phyloP scores from a whole-genome alignment of 2,329 filamentous ascomycete species.

The Aspergillus sp. region DNA sequence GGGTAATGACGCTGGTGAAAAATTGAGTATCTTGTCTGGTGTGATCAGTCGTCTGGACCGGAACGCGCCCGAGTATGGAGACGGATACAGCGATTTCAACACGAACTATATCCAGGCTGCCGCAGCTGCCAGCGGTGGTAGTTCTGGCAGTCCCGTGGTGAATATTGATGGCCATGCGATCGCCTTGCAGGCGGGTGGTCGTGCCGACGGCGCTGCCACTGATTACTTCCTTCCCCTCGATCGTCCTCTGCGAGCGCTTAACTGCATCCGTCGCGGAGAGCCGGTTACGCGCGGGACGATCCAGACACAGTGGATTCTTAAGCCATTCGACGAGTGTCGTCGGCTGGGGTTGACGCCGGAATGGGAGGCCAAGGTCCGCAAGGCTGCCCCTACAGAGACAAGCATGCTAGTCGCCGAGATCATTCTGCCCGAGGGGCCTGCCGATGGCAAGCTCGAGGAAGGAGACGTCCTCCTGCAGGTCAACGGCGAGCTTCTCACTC shows the following conservation, averaged over 20 bases:
- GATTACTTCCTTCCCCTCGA: conserved; percentile 97
- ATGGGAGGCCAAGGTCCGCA: conserved; percentile 82
- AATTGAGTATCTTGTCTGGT: conserved; percentile 94
- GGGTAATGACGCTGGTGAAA: conserved; percentile 97
- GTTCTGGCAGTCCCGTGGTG: conserved; percentile 96
- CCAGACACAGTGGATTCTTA: conserved; percentile 94
- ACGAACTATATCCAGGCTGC: conserved; percentile 97
- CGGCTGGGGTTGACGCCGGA: conserved; percentile 79
- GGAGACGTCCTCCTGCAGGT: conserved; percentile 92
- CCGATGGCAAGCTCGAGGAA: conserved; percentile 82
- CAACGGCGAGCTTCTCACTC: conserved; percentile 87
- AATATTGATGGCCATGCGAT: conserved; percentile 92
- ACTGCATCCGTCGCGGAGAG: conserved; percentile 75
- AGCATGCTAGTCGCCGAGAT: conserved; percentile 98
- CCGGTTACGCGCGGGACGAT: conserved; percentile 90
- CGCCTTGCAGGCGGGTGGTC: conserved; percentile 88
- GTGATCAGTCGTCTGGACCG: conserved; percentile 94
- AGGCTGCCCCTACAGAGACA: conserved; percentile 85
- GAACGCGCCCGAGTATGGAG: conserved; percentile 96
- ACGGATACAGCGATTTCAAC: conserved; percentile 97
- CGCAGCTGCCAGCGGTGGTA: conserved; percentile 92
- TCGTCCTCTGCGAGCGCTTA: conserved; percentile 79
- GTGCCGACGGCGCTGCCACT: conserved; percentile 91
- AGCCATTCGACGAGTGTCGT: conserved; percentile 95
- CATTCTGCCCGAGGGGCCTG: conserved; percentile 85